These are phyloP conservation scores for Neonectria neomacrospora DNA, from an alignment of 2,329 filamentous ascomycete species.

Conservation along the genomic window DNA sequence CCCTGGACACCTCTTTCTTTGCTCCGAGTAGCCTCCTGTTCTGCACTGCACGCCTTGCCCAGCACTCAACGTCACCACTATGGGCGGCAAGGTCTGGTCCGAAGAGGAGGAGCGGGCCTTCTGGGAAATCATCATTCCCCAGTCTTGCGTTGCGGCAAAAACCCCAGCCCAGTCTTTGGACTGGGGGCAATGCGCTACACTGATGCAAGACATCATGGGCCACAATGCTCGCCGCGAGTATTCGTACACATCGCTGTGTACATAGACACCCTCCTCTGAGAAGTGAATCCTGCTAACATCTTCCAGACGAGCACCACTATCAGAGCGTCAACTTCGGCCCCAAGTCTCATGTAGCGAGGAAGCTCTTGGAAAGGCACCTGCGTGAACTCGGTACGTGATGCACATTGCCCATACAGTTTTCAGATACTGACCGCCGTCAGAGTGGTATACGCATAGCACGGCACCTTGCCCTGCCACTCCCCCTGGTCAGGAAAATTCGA, in stretches of 20 bases:
- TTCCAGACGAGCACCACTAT: conserved; percentile 58
- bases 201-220: conserved; percentile 54
- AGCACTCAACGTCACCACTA: conserved; percentile 38
- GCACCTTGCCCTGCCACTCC: conserved; percentile 15
- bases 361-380: conserved; percentile 51
- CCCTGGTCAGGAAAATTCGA: neutral
- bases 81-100: conserved; percentile 65
- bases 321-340: conserved; percentile 54
- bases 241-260: conserved; percentile 53
- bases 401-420: neutral
- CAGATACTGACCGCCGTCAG: conserved; percentile 25
- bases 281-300: conserved; percentile 23
- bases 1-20: neutral
- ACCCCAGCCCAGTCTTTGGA: conserved; percentile 35
- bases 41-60: neutral
- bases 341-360: conserved; percentile 51
- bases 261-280: neutral
- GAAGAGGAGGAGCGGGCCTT: conserved; percentile 60
- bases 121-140: conserved; percentile 56
- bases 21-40: neutral
- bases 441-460: conserved; percentile 29
- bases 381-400: conserved; percentile 38
- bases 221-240: conserved; percentile 52
- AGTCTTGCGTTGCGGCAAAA: conserved; percentile 49
- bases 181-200: conserved; percentile 52